Conservation (phyloP, 176 grass and related monocot genomes). For the Otatea glauca region DNA sequence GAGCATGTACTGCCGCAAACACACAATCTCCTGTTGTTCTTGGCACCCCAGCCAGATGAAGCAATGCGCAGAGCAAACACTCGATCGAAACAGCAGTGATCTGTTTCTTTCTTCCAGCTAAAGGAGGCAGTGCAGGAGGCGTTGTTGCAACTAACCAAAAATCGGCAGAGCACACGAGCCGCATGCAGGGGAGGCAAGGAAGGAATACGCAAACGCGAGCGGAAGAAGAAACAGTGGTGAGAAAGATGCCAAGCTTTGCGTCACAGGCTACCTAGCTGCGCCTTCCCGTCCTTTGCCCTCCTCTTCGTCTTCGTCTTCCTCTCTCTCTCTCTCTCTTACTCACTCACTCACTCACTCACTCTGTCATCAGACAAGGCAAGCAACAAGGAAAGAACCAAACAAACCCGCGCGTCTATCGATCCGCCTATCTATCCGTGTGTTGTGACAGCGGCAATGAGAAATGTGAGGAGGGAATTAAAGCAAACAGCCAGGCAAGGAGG, state of each 20-base stretch:
- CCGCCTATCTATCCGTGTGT: not conserved
- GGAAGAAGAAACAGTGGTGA: constrained; percentile 24
- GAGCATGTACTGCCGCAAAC: constrained; percentile 11
- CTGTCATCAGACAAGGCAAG: constrained; percentile 21
- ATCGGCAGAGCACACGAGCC: not conserved
- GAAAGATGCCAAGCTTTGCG: constrained; percentile 59
- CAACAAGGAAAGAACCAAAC: constrained; percentile 31
- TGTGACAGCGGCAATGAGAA: not conserved
- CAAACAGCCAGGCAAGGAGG: not conserved
- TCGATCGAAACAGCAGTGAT: not conserved
- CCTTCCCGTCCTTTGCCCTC: not conserved
- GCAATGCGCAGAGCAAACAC: not conserved
- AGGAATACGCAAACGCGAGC: constrained; percentile 26
- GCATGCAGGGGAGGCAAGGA: constrained; percentile 28
- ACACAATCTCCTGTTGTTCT: not conserved
- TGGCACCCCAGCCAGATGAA: not conserved
- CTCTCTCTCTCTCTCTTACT: not conserved
- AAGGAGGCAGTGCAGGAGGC: constrained; percentile 1
- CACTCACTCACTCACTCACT: no score
- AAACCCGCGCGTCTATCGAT: not conserved
- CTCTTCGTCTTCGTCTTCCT: not conserved
- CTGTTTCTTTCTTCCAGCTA: not conserved
- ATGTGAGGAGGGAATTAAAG: constrained; percentile 3
- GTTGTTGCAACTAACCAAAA: constrained; percentile 35
- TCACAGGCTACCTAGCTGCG: constrained; percentile 35